phyloP scores from a whole-genome alignment of 2,329 filamentous ascomycete genomes.

The Pseudogymnoascus sp. region DNA sequence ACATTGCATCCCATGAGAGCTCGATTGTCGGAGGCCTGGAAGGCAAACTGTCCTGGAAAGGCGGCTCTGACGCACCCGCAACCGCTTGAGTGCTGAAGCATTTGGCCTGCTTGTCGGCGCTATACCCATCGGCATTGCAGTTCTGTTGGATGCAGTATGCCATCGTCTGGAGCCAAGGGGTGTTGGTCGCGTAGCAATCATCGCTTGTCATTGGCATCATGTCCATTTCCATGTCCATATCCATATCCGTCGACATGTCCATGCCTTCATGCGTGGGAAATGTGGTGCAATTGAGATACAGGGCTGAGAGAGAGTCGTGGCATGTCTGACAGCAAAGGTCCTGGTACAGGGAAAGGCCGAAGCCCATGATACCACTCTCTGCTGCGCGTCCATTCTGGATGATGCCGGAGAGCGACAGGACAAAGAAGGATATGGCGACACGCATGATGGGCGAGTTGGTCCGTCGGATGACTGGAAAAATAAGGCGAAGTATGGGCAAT shows the following conservation, averaged over 20 bases:
- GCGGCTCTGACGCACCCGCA: conserved; percentile 18
- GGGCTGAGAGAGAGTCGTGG: conserved; percentile 22
- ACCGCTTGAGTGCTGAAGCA: conserved; percentile 25
- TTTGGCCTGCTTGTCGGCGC: conserved; percentile 22
- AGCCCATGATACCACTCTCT: conserved; percentile 25
- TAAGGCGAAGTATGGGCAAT: neutral
- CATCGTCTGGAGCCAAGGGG: conserved; percentile 8
- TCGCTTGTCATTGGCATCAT: conserved; percentile 4
- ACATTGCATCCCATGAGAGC: conserved; percentile 21
- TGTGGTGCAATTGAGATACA: conserved; percentile 26
- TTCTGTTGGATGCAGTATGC: conserved; percentile 12
- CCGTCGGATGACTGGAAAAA: neutral
- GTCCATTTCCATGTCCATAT: conserved; percentile 20
- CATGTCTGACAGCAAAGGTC: conserved; percentile 26
- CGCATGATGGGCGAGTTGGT: neutral
- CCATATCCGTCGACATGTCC: conserved; percentile 19
- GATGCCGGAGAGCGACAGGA: neutral
- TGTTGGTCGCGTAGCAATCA: conserved; percentile 5
- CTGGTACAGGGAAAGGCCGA: conserved; percentile 25
- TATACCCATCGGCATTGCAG: conserved; percentile 4
- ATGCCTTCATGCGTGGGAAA: conserved; percentile 13
- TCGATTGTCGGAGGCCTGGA: conserved; percentile 17
- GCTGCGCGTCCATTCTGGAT: conserved; percentile 8
- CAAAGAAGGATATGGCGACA: neutral
- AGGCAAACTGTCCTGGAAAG: conserved; percentile 24